Conservation (phyloP, 1,139 yeast genomes). For the Geotrichum armillariae region DNA sequence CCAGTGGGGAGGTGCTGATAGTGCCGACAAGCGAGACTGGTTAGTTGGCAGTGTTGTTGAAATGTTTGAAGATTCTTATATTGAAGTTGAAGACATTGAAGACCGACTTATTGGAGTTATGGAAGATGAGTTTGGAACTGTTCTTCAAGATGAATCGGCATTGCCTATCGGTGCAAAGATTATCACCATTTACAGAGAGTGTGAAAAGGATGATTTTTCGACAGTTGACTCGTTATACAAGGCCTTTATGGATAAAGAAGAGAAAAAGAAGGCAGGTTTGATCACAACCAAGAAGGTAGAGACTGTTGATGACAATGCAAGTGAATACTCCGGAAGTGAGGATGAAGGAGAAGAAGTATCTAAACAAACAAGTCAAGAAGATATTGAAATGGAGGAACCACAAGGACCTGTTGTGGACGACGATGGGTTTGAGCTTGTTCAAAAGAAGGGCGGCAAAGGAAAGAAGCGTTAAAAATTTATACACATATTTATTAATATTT, state of each 20-base stretch:
- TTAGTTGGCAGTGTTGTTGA: conserved; percentile 80
- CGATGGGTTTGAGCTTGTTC: conserved; percentile 90
- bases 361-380: conserved; percentile 45
- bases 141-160: conserved; percentile 85
- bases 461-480: conserved; percentile 15
- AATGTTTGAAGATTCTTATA: conserved; percentile 54
- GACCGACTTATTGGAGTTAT: conserved; percentile 84
- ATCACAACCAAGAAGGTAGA: conserved; percentile 33
- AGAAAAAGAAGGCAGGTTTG: conserved; percentile 41
- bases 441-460: conserved; percentile 46
- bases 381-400: conserved; percentile 35
- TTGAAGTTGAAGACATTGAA: conserved; percentile 79
- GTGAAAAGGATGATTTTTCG: conserved; percentile 51
- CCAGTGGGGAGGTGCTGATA: conserved; percentile 93
- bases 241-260: conserved; percentile 57
- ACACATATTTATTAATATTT: too few species aligned
- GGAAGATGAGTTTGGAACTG: conserved; percentile 92
- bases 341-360: conserved; percentile 45
- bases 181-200: conserved; percentile 64
- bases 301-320: conserved; percentile 51
- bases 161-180: conserved; percentile 68
- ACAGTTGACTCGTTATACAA: conserved; percentile 60
- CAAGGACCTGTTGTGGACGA: conserved; percentile 77
- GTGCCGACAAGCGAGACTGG: conserved; percentile 94
- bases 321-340: conserved; percentile 49